Evolutionary conservation across 805 yeast genomes (phyloP).

Genomic region (Lipomyces yamadae): DNA sequence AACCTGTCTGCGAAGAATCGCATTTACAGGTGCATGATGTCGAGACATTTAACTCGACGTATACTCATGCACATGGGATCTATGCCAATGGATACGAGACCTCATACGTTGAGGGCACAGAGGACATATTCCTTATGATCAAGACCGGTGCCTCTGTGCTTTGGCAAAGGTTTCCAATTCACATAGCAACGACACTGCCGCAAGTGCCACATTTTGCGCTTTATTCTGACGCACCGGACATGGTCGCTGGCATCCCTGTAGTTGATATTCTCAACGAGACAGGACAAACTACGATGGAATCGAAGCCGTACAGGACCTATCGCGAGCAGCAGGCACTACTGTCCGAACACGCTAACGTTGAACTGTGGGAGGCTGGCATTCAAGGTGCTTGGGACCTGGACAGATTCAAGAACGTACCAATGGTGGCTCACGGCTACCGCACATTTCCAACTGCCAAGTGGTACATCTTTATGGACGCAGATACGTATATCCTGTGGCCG

Average conservation of each 20-base stretch:
- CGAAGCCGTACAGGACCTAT: constrained; percentile 39
- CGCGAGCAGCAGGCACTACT: constrained; percentile 40
- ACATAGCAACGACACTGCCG: constrained; percentile 45
- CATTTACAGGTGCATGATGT: not conserved
- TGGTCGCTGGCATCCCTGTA: constrained; percentile 45
- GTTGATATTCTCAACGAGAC: constrained; percentile 43
- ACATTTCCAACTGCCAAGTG: constrained; percentile 43
- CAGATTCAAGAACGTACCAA: constrained; percentile 48
- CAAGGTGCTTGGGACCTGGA: constrained; percentile 47
- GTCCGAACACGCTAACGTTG: constrained; percentile 40
- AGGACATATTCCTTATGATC: constrained; percentile 44
- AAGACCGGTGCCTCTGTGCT: constrained; percentile 47
- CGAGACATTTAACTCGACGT: constrained; percentile 5
- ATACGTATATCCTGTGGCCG: constrained; percentile 41
- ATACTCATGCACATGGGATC: constrained; percentile 12
- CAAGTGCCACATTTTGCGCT: constrained; percentile 44
- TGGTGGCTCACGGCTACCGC: constrained; percentile 46
- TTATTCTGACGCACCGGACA: constrained; percentile 46
- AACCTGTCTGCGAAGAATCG: not conserved
- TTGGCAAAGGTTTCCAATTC: constrained; percentile 33
- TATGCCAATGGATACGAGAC: constrained; percentile 20
- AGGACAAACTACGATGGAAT: constrained; percentile 13
- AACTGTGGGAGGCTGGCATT: constrained; percentile 20
- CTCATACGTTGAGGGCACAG: constrained; percentile 23
- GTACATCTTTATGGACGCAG: constrained; percentile 39